phyloP scores from a whole-genome alignment of 1,284 basidiomycete species.

The Vanrija sp. region DNA sequence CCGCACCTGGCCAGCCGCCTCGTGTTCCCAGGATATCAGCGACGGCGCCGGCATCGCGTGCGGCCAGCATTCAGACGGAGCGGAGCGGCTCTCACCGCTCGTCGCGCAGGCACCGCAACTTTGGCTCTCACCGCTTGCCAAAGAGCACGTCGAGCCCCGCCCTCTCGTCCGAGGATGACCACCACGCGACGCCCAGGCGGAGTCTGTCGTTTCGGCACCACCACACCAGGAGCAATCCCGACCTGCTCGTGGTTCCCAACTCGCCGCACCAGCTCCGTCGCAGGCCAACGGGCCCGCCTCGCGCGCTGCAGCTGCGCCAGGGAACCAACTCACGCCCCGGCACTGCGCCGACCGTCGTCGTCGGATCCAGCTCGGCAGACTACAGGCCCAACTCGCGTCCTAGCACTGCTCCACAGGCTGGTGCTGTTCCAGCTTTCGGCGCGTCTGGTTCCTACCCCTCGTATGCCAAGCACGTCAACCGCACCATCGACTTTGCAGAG shows the following conservation, averaged over 20 bases:
- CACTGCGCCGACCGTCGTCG: conserved; percentile 1
- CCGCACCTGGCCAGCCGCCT: no score
- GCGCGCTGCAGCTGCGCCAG: conserved; percentile 12
- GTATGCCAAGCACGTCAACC: background rate
- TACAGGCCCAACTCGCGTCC: no score
- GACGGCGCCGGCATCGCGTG: no score
- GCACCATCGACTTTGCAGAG: conserved; percentile 14
- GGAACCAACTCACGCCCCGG: background rate
- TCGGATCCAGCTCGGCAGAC: background rate
- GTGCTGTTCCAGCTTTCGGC: background rate
- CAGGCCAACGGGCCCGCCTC: conserved; percentile 11
- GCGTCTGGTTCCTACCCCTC: background rate
- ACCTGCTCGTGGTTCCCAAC: background rate
- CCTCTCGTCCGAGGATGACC: background rate
- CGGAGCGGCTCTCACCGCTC: no score
- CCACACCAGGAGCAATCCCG: conserved; percentile 3
- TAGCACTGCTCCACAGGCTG: no score
- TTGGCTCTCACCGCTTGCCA: background rate
- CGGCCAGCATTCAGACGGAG: no score
- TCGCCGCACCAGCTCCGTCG: background rate
- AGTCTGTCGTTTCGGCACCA: conserved; percentile 1
- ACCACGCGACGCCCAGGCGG: background rate
- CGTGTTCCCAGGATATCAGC: no score
- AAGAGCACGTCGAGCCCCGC: conserved; percentile 7
- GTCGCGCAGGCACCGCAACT: no score